Conservation (phyloP, 1,284 basidiomycete species). For the Trichosporon faecale region DNA sequence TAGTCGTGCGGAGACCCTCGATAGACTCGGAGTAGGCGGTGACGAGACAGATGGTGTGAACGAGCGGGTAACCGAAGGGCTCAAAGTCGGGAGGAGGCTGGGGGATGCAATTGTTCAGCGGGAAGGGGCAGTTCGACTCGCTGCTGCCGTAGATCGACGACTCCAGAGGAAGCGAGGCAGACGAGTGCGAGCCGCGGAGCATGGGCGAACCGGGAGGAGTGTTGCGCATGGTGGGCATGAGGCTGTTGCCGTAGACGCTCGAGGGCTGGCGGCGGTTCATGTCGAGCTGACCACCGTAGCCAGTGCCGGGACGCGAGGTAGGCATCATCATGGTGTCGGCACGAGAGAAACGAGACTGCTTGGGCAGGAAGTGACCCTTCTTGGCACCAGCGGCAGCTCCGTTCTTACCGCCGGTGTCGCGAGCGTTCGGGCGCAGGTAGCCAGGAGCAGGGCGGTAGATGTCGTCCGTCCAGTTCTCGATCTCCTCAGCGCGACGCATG, state of each 20-base stretch:
- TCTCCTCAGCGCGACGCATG: constrained; percentile 84
- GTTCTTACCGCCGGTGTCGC: constrained; percentile 57
- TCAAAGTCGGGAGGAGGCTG: constrained; percentile 89
- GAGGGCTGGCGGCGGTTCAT: constrained; percentile 30
- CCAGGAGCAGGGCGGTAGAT: constrained; percentile 93
- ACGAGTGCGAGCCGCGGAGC: constrained; percentile 72
- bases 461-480: constrained; percentile 94
- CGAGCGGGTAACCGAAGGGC: constrained; percentile 93
- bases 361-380: constrained; percentile 66
- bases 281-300: constrained; percentile 59
- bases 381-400: constrained; percentile 13
- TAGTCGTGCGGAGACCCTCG: constrained; percentile 91
- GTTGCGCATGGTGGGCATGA: constrained; percentile 45
- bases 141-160: constrained; percentile 44
- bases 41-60: constrained; percentile 91
- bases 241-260: constrained; percentile 49
- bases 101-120: constrained; percentile 76
- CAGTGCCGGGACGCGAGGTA: constrained; percentile 64
- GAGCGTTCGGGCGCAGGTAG: constrained; percentile 83
- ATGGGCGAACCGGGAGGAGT: constrained; percentile 74
- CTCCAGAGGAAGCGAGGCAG: constrained; percentile 64
- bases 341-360: constrained; percentile 76
- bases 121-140: constrained; percentile 71
- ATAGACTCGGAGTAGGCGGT: constrained; percentile 98
- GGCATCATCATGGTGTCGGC: constrained; percentile 65